Base-by-base conservation (phyloP, 805 yeast species). In the Deakozyma indianensis region DNA sequence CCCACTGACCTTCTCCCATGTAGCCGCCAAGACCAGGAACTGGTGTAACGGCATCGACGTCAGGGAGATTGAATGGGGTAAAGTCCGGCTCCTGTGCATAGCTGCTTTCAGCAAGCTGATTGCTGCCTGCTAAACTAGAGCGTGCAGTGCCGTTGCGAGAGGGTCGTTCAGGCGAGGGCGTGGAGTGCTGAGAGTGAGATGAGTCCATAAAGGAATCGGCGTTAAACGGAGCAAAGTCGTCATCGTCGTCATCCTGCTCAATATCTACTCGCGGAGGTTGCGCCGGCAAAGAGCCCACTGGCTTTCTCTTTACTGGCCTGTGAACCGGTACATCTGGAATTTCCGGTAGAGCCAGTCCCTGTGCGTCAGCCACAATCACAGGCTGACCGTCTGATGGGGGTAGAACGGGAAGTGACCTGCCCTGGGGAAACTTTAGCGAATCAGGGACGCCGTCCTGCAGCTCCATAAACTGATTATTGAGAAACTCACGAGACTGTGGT, bases 1-100 rank as follows among this genome's bases (percentile, higher is more conserved):
- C 56, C 59, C 59, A 55, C 25, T 55, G 57, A 5, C 59, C 59
- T 28, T 53, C 53, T 3, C 59, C 58, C 15, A 45, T 24, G 43
- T 55, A 55, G 7, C 55, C 56, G 3, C 50, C 47, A 3, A 42
- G 21, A 3, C 58, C 57, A 9, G 56, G 54, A 20, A 53, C 58
- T 14, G 55, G 43, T 7, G 32, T 48, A 2, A 41, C 48, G n/a
- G n/a, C n/a, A n/a, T n/a, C n/a, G n/a, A n/a, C n/a, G 9, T 46
- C 45, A 3, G 58, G 57, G 9, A 48, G 43, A 1, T 32, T 7
- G 16, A 32, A 32, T 32, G 9, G 7, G 16, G 5, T 32, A 20
- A 32, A 14, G 15, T 47, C 50, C 2, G 59, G 59, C 42, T 53
- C 59, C 1, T 58, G 58, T 2, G 58, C 58, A 41, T 55, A 56